Base-by-base conservation (phyloP, 2,329 filamentous ascomycete genomes). In the Thermomyces lanuginosus region DNA sequence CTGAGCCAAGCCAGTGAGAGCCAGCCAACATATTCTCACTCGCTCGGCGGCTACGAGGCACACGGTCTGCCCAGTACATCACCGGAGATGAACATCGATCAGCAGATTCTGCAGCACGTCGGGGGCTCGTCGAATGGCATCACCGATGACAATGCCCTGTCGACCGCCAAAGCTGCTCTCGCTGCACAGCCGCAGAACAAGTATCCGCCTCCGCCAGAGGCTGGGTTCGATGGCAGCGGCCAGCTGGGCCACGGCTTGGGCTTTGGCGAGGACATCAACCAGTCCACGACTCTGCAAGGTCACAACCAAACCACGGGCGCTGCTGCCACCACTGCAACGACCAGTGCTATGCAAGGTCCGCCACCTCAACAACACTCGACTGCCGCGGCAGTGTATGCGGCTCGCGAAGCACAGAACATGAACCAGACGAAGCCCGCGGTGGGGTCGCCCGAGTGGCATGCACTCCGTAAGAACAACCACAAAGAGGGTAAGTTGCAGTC, bases 401-500 rank as follows among this genome's bases (percentile, higher is more conserved):
- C 61, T 22, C 56, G 64, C 16, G 63, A 64, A 37, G 60, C 56
- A 9, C 60, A 61, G 37, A 53, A 59, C 38, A 52, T 65, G 44
- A 51, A 61, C 29, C n/a, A n/a, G n/a, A 57, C 66, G 31, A 95
- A 93, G 54, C 84, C 84, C 5, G 71, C 76, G 5, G 89, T 95
- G n/a, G 89, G 89, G 2, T 89, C 83, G 2, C 82, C 92, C 28
- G 86, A 95, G 54, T 98, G 89, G 89, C 89, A 98, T 53, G 92
- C 92, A 52, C 75, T 92, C 43, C 73, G 89, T 35, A 89, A 92
- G 49, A 86, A 95, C 45, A 98, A 95, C 38, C 89, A 98, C 60
- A 98, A 98, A 69, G 86, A 95, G 66, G 89, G 86, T 89, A 57
- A 46, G 68, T 49, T 19, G 12, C n/a, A 23, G 15, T 29, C 5